Conservation (phyloP, 2,329 filamentous ascomycete species). For the Sclerotiophoma versabilis region DNA sequence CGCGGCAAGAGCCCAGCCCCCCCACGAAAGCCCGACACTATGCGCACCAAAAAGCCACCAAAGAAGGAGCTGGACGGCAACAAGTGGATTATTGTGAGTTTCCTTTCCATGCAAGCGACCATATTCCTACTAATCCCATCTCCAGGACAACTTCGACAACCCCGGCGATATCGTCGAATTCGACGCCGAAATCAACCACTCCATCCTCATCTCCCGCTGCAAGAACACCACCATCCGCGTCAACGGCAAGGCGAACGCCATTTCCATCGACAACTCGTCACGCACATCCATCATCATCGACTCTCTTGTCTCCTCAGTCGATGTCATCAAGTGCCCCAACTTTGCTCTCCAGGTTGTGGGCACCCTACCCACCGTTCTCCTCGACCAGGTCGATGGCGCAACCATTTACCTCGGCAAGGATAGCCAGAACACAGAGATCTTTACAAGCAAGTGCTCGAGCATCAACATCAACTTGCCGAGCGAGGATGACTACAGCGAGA, state of each 20-base stretch:
- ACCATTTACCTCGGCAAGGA: conserved; percentile 85
- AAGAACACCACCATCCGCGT: conserved; percentile 89
- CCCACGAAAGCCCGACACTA: conserved; percentile 65
- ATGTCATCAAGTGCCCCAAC: conserved; percentile 93
- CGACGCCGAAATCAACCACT: conserved; percentile 82
- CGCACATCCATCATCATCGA: conserved; percentile 88
- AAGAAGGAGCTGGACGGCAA: conserved; percentile 66
- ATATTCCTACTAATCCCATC: conserved; percentile 7
- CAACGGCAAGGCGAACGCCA: conserved; percentile 94
- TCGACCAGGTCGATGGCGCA: conserved; percentile 93
- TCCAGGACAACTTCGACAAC: conserved; percentile 88
- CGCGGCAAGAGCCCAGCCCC: conserved; percentile 87
- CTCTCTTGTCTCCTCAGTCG: conserved; percentile 86
- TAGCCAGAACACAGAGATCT: conserved; percentile 79
- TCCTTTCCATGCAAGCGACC: too few relatives aligned
- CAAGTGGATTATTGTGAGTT: conserved; percentile 85
- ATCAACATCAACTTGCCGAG: conserved; percentile 86
- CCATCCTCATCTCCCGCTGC: conserved; percentile 90
- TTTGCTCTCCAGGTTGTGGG: conserved; percentile 94
- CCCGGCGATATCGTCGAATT: conserved; percentile 76
- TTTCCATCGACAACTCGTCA: conserved; percentile 89
- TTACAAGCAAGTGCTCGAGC: conserved; percentile 84
- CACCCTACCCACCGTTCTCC: conserved; percentile 81
- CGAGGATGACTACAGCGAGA: conserved; percentile 83
- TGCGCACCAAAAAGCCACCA: conserved; percentile 57